Base-by-base conservation (phyloP, 2,329 filamentous ascomycete species). In the Grosmannia huntii region DNA sequence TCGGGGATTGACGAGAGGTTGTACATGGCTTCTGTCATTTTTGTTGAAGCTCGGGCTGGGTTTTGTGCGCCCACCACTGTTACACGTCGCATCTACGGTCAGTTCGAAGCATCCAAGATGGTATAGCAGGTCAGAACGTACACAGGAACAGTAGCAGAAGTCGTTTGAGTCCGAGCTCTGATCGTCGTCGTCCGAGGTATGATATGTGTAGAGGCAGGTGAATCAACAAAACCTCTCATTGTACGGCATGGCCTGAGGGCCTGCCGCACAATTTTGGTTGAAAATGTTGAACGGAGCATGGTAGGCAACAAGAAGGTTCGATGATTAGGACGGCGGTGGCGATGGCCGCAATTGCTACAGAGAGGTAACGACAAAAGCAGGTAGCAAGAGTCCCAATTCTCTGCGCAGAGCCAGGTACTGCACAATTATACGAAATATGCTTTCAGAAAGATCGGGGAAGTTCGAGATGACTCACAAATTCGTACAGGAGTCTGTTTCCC, bases 1-100 rank as follows among this genome's bases (percentile, higher is more conserved):
- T 67, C 77, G 75, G 57, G 76, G 74, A 69, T 81, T 81, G 66
- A 83, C 80, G 61, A 90, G 76, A 61, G 85, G 85, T 64, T 88
- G 85, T 61, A 88, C 82, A 81, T 88, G 82, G 68, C 76, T 77
- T 59, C 74, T 74, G 59, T 72, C 67, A 63, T 74, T 71, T 64
- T 83, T 83, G 72, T 83, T 23, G 16, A 33, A 83, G 16, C 81
- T 77, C 57, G 85, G 80, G 67, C 82, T 84, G 9, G 87, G 85
- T 38, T 74, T 73, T 61, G 81, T 76, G 70, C 86, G 79, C 48
- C 74, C 68, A 65, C 79, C 75, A 63, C 81, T 84, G 66, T 59
- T 19, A 53, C 16, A 28, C 3, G 41, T n/a, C 21, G 41, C 41
- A 44, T 19, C 41, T 44, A n/a, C 19, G 41, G 19, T 44, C 19